A percentile compares a stretch with the other conserved stretches of the same genome.
Conservation (phyloP, 345 rosid genomes). For the Cardamine occulta region DNA sequence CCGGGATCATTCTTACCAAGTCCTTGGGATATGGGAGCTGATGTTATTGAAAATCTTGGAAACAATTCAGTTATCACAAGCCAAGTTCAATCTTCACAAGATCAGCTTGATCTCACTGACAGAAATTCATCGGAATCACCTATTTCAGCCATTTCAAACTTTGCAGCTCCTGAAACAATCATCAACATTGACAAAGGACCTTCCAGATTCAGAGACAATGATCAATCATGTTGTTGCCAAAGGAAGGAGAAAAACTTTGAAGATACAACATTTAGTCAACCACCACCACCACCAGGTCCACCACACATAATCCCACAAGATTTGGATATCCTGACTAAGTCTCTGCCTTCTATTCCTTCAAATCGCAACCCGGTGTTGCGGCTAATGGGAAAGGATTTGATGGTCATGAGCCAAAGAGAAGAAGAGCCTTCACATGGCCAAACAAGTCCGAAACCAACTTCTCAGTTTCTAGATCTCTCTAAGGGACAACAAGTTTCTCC, state of each 20-base stretch:
- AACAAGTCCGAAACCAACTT: conserved; percentile 21
- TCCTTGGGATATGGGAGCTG: conserved; percentile 71
- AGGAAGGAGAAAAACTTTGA: conserved; percentile 64
- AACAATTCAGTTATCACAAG: conserved; percentile 78
- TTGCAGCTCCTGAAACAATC: conserved; percentile 37
- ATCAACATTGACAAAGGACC: conserved; percentile 48
- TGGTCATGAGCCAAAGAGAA: conserved; percentile 84
- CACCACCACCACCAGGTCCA: conserved; percentile 25
- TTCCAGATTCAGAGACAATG: conserved; percentile 50
- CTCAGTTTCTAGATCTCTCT: conserved; percentile 26
- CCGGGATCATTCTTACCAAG: conserved; percentile 94
- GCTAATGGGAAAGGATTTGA: conserved; percentile 94
- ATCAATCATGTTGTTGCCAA: conserved; percentile 90
- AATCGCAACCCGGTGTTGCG: conserved; percentile 78
- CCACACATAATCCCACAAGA: conserved; percentile 19
- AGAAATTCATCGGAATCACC: conserved; percentile 79
- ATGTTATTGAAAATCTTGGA: conserved; percentile 79
- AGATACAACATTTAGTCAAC: conserved; percentile 13
- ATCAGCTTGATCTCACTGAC: conserved; percentile 66
- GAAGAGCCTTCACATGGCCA: conserved; percentile 34
- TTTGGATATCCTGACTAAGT: conserved; percentile 26
- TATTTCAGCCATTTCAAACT: conserved; percentile 59
- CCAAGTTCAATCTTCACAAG: conserved; percentile 74
- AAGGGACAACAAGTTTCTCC: conserved; percentile 30
- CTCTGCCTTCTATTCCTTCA: conserved; percentile 33